Evolutionary conservation across 805 yeast species (phyloP), one percentile per base, ranked within the genome.

Genomic region (Saccharomycopsis selenospora): DNA sequence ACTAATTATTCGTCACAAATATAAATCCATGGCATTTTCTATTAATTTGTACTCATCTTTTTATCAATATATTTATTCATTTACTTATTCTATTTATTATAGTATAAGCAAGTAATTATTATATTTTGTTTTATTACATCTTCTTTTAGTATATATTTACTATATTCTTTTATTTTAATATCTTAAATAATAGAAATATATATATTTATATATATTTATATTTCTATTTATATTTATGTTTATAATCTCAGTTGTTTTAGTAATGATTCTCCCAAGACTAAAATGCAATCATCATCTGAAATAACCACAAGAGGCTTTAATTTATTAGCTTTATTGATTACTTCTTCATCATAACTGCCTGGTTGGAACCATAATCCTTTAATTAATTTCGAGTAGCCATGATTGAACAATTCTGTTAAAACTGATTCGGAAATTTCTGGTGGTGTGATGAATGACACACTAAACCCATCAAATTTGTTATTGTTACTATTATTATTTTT

Each of bases 341-440:
- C 76, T 10, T 67, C 70, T 2, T 60, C 58, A 57, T 82, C 80
- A 55, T 76, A 85, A 20, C 88, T 75, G 0, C 95, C 95, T 0
- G 95, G 95, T 59, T 86, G 95, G 55, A 84, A 80, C 95, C 95
- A 87, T 13, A 85, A 66, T 1, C 82, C 79, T 56, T 73, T 74
- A 13, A 83, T 65, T 43, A 55, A 7, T 59, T 59, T 4, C 59
- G 46, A 13, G 58, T 45, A 26, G 62, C 57, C 49, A 13, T 47
- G 17, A 17, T 44, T 28, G 20, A 41, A 26, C 18, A 76, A 63
- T 13, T 69, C 69, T 8, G 68, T 62, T 30, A 80, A 58, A 0
- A 71, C 60, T 4, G 70, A 61, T 14, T 72, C 66, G 1, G 88
- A 76, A 3, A 81, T 73, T 0, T 60, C 59, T 1, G 95, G 93